A percentile compares a stretch with the other conserved stretches of the same genome.
Conservation (phyloP, 2,329 filamentous ascomycete genomes). For the Cladosporium sp. region DNA sequence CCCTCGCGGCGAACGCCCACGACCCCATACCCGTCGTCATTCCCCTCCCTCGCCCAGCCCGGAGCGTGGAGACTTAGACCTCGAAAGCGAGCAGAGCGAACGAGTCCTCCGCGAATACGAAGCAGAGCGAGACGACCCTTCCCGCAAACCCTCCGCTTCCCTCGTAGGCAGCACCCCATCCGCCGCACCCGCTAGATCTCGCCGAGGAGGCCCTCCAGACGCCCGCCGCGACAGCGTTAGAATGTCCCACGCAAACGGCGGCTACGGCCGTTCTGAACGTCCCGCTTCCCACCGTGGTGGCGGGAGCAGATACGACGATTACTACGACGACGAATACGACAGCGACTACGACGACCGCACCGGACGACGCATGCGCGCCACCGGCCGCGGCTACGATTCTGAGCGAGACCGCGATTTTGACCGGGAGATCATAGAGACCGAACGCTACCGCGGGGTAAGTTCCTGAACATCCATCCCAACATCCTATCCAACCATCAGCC, state of each 20-base stretch:
- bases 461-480: background rate
- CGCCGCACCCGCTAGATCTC: too few species aligned
- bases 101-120: conserved; percentile 27
- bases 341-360: conserved; percentile 17
- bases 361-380: conserved; percentile 12
- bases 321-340: conserved; percentile 14
- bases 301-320: conserved; percentile 5
- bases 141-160: conserved; percentile 18
- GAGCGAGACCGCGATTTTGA: conserved; percentile 27
- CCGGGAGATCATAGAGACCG: conserved; percentile 28
- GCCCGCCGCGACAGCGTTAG: conserved; percentile 22
- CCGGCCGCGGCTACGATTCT: conserved; percentile 16
- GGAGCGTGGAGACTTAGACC: conserved; percentile 18
- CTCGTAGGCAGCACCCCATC: conserved; percentile 8
- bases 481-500: background rate
- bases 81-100: conserved; percentile 21
- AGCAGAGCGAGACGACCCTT: conserved; percentile 28
- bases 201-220: conserved; percentile 14
- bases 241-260: conserved; percentile 23
- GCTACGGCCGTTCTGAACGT: conserved; percentile 29
- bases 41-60: too few species aligned
- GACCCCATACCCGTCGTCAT: conserved; percentile 13
- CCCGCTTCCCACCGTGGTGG: conserved; percentile 7
- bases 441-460: conserved; percentile 32
- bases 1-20: background rate